Conservation (phyloP, 345 rosid species). For the Corchorus olitorius region DNA sequence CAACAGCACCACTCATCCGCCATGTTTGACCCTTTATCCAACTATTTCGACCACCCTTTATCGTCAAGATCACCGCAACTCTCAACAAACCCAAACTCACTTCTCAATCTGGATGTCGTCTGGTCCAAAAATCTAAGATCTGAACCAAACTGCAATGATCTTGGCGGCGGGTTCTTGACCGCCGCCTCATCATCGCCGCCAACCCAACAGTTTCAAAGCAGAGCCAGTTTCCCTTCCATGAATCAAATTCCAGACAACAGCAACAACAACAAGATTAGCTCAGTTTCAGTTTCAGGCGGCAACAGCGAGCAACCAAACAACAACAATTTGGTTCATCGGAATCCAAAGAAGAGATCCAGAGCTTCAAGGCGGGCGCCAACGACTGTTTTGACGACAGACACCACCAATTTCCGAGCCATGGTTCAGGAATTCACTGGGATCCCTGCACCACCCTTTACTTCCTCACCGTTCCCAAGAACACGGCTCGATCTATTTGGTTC, state of each 20-base stretch:
- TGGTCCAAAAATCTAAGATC: constrained; percentile 59
- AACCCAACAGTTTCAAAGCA: constrained; percentile 29
- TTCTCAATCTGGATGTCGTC: constrained; percentile 52
- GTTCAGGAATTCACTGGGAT: constrained; percentile 98
- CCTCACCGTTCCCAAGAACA: constrained; percentile 57
- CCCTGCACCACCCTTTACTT: constrained; percentile 81
- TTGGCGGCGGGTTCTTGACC: constrained; percentile 38
- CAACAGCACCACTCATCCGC: constrained; percentile 40
- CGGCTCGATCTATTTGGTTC: constrained; percentile 73
- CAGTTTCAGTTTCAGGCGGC: constrained; percentile 19
- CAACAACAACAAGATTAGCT: neutral
- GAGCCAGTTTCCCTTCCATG: constrained; percentile 17
- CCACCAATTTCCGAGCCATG: constrained; percentile 92
- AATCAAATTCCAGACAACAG: constrained; percentile 20
- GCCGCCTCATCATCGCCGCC: constrained; percentile 42
- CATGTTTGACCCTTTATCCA: constrained; percentile 53
- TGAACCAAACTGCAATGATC: constrained; percentile 51
- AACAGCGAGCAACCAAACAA: constrained; percentile 29
- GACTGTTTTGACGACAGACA: constrained; percentile 86
- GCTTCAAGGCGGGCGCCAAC: constrained; percentile 96
- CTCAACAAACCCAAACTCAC: constrained; percentile 35
- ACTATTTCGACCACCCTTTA: constrained; percentile 60
- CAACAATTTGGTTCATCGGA: constrained; percentile 42
- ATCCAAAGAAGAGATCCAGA: constrained; percentile 85
- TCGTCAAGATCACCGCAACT: constrained; percentile 33